Evolutionary conservation across 768 basidiomycete genomes (phyloP).

Genomic region (Agrocybe pediades): DNA sequence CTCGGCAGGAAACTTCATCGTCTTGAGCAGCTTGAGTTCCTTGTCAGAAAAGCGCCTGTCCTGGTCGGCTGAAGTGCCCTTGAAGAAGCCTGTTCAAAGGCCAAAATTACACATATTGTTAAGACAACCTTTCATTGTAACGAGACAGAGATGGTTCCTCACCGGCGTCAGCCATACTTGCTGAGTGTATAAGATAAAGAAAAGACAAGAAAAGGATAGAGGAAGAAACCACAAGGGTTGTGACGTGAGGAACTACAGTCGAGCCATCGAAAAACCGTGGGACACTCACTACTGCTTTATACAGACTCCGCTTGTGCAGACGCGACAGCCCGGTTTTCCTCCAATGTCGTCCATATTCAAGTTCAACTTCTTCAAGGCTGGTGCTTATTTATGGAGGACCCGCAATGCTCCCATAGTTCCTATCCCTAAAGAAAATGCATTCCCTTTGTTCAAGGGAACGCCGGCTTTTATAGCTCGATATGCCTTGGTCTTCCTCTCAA

Average conservation of each 20-base stretch:
- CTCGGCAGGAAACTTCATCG: constrained; percentile 87
- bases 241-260: neutral
- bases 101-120: constrained; percentile 18
- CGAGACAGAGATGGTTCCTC: constrained; percentile 29
- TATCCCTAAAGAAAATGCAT: constrained; percentile 4
- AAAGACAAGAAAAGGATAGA: neutral
- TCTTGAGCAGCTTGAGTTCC: constrained; percentile 84
- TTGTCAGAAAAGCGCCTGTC: constrained; percentile 95
- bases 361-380: constrained; percentile 8
- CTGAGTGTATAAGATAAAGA: neutral
- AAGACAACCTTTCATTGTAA: constrained; percentile 19
- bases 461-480: constrained; percentile 9
- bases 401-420: constrained; percentile 3
- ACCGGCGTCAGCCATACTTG: constrained; percentile 63
- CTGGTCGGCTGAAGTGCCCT: constrained; percentile 88
- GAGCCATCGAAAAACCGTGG: neutral
- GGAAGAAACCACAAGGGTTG: neutral
- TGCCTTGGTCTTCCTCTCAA: constrained; percentile 3
- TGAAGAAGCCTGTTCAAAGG: constrained; percentile 74
- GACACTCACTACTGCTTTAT: neutral
- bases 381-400: constrained; percentile 2
- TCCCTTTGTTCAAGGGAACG: constrained; percentile 7
- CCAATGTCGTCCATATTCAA: constrained; percentile 11
- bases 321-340: neutral
- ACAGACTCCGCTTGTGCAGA: constrained; percentile 4